Evolutionary conservation across 495 filamentous ascomycete genomes (phyloP).

Genomic region (Aspergillus nidulans): DNA sequence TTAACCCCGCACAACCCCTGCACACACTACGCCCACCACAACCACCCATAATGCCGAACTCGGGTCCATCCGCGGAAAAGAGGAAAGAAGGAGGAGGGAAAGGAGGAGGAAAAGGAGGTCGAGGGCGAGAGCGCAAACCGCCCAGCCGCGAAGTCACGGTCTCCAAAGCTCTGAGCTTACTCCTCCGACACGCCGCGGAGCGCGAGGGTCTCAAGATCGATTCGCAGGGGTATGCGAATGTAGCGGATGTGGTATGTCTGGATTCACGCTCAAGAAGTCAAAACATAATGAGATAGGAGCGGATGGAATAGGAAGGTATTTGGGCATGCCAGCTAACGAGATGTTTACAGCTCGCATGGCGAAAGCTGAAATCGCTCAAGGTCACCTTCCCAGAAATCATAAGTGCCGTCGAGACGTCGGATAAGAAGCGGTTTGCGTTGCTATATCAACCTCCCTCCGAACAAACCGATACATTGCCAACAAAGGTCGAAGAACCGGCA

Average conservation of each 20-base stretch:
- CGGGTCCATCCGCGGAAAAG: too few relatives aligned
- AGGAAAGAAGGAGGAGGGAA: conserved; percentile 2
- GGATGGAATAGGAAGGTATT: too few relatives aligned
- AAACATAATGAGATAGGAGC: too few relatives aligned
- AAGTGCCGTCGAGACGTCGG: conserved; percentile 64
- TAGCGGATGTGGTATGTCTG: conserved; percentile 67
- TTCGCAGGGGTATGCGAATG: conserved; percentile 71
- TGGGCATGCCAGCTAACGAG: not conserved
- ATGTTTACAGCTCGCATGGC: conserved; percentile 58
- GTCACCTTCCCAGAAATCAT: conserved; percentile 71
- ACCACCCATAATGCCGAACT: conserved; percentile 10
- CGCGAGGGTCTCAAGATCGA: conserved; percentile 74
- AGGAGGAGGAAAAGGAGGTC: conserved; percentile 11
- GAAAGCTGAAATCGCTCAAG: conserved; percentile 61
- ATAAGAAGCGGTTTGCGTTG: conserved; percentile 85
- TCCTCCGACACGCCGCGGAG: conserved; percentile 80
- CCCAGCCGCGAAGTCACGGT: conserved; percentile 55
- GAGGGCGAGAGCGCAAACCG: conserved; percentile 21
- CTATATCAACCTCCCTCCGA: conserved; percentile 37
- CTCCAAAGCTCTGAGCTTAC: conserved; percentile 73
- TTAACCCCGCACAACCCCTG: not conserved
- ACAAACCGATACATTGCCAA: not conserved
- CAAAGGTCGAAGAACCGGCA: conserved; percentile 9
- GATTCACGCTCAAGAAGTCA: not conserved
- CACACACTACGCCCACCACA: not conserved